phyloP scores from a whole-genome alignment of 129 eudicot species.

The Arctium lappa region DNA sequence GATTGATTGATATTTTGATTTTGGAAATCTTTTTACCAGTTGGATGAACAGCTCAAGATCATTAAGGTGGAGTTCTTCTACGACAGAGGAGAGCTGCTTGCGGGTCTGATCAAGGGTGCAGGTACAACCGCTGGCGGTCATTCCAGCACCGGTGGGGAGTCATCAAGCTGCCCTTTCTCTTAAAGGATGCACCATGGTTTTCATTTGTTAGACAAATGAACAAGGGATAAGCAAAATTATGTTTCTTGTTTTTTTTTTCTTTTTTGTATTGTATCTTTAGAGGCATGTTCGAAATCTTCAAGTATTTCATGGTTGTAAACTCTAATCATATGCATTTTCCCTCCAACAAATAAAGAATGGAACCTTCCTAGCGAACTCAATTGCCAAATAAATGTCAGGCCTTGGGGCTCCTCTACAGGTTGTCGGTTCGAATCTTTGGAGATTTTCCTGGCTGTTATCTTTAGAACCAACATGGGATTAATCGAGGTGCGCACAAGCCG shows the following conservation, averaged over 20 bases:
- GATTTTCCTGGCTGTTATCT: background rate
- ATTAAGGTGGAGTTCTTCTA: conserved; percentile 64
- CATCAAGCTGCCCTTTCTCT: conserved; percentile 61
- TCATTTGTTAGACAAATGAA: conserved; percentile 4
- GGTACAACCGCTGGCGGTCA: background rate
- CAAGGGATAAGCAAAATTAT: background rate
- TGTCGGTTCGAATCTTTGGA: background rate
- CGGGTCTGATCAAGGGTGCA: conserved; percentile 49
- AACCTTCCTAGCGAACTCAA: background rate
- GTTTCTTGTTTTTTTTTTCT: background rate
- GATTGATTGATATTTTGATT: background rate
- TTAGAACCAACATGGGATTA: background rate
- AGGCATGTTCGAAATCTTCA: background rate
- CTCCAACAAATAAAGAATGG: background rate
- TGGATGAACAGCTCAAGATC: conserved; percentile 58
- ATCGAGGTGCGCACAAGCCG: background rate
- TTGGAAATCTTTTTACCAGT: conserved; percentile 28
- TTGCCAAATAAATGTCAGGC: too few relatives aligned
- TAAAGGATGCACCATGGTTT: conserved; percentile 26
- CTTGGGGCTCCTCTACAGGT: background rate
- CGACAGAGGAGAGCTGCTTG: conserved; percentile 72
- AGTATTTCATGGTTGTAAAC: background rate
- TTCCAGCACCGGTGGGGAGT: conserved; percentile 9
- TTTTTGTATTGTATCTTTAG: background rate
- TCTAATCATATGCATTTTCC: background rate